A percentile compares a stretch with the other conserved stretches of the same genome.
phyloP scores from a whole-genome alignment of 164 flowering plant species.

The Sedum album region DNA sequence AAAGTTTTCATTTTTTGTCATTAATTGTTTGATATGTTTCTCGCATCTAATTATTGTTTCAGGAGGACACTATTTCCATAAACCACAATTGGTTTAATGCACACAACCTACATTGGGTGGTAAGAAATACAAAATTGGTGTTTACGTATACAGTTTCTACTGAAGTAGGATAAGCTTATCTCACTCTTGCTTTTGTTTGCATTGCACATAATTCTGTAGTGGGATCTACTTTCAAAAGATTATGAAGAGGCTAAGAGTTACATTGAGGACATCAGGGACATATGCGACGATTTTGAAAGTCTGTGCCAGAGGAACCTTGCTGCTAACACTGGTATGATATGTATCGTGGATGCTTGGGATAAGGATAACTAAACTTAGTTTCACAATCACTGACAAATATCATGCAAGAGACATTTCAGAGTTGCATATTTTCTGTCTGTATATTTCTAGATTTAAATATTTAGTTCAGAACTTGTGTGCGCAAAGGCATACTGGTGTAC shows the following conservation, averaged over 20 bases:
- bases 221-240: conserved; percentile 70
- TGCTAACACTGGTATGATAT: conserved; percentile 68
- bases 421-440: too few species aligned
- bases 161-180: not conserved
- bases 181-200: too few species aligned
- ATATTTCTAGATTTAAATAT: too few species aligned
- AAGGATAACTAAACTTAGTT: too few species aligned
- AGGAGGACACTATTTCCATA: conserved; percentile 14
- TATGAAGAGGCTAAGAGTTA: conserved; percentile 81
- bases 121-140: conserved; percentile 26
- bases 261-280: conserved; percentile 87
- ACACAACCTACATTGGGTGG: conserved; percentile 79
- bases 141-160: too few species aligned
- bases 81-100: conserved; percentile 38
- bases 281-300: conserved; percentile 91
- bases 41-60: conserved; percentile 5
- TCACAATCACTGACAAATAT: too few species aligned
- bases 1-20: not conserved
- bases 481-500: not conserved
- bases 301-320: conserved; percentile 97
- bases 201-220: conserved; percentile 32
- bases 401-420: too few species aligned
- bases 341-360: not conserved
- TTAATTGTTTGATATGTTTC: not conserved
- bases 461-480: conserved; percentile 6